These are phyloP conservation scores for Wickerhamiella sorbophila DNA, from an alignment of 805 yeast genomes.

Conservation along the genomic window DNA sequence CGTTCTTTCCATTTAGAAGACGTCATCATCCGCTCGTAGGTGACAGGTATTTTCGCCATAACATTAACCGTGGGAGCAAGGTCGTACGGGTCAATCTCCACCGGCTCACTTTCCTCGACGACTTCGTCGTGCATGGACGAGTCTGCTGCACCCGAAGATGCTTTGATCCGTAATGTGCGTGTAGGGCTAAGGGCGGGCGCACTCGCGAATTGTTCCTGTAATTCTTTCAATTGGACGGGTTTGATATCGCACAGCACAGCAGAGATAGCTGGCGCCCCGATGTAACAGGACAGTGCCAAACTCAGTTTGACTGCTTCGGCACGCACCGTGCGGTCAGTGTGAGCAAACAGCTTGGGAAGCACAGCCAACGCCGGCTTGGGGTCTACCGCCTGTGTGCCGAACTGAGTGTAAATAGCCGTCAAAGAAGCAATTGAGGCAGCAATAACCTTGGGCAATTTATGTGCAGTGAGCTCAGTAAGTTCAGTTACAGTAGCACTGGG, in stretches of 20 bases:
- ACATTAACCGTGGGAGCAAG: constrained; percentile 58
- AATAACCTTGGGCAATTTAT: constrained; percentile 60
- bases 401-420: constrained; percentile 38
- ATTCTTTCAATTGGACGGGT: constrained; percentile 83
- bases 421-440: constrained; percentile 50
- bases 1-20: constrained; percentile 85
- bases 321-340: constrained; percentile 78
- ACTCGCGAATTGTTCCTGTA: constrained; percentile 50
- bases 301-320: constrained; percentile 58
- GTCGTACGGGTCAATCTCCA: constrained; percentile 43
- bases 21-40: constrained; percentile 38
- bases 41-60: constrained; percentile 47
- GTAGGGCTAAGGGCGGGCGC: constrained; percentile 24
- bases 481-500: constrained; percentile 42
- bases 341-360: constrained; percentile 59
- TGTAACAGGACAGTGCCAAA: constrained; percentile 58
- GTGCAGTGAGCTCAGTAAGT: constrained; percentile 44
- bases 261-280: constrained; percentile 47
- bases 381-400: constrained; percentile 49
- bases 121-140: constrained; percentile 14
- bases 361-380: constrained; percentile 43
- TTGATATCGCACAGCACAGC: constrained; percentile 52
- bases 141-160: constrained; percentile 7
- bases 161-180: neutral
- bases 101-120: constrained; percentile 28